phyloP scores from a whole-genome alignment of 768 basidiomycete genomes.

The Mycena belliarum region DNA sequence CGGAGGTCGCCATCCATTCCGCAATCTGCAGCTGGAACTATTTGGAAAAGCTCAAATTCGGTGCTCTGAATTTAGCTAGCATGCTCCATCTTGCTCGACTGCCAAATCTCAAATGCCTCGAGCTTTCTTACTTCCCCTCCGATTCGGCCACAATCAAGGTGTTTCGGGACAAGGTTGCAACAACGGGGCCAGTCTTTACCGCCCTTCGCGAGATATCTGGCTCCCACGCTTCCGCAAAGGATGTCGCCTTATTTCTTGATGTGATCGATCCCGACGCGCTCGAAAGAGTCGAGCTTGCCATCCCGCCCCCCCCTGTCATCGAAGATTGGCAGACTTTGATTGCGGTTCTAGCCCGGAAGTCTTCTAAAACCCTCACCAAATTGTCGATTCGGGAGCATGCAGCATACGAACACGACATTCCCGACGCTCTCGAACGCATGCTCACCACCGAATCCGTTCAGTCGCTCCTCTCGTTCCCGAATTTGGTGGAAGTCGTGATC shows the following conservation, averaged over 20 bases:
- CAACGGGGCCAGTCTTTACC: neutral
- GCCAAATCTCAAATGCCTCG: neutral
- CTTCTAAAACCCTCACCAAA: neutral
- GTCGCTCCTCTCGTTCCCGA: neutral
- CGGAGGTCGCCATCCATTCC: neutral
- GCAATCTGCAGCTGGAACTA: constrained; percentile 4
- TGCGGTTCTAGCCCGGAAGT: neutral
- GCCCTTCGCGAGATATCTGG: constrained; percentile 3
- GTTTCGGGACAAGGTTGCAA: neutral
- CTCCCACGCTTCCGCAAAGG: neutral
- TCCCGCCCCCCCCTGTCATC: neutral
- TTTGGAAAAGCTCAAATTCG: neutral
- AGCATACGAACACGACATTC: neutral
- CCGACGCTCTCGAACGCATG: neutral
- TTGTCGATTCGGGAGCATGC: neutral
- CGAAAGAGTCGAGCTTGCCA: neutral
- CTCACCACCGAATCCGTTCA: neutral
- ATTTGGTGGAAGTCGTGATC: neutral
- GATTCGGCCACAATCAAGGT: neutral
- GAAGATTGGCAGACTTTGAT: neutral
- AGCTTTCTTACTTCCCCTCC: neutral
- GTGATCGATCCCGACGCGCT: constrained; percentile 4
- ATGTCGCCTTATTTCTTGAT: neutral
- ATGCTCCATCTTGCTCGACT: constrained; percentile 6
- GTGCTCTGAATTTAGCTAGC: neutral